A percentile compares a stretch with the other conserved stretches of the same genome.
These are phyloP conservation scores for Russula emetica DNA, from an alignment of 768 basidiomycete species.

Conservation along the genomic window DNA sequence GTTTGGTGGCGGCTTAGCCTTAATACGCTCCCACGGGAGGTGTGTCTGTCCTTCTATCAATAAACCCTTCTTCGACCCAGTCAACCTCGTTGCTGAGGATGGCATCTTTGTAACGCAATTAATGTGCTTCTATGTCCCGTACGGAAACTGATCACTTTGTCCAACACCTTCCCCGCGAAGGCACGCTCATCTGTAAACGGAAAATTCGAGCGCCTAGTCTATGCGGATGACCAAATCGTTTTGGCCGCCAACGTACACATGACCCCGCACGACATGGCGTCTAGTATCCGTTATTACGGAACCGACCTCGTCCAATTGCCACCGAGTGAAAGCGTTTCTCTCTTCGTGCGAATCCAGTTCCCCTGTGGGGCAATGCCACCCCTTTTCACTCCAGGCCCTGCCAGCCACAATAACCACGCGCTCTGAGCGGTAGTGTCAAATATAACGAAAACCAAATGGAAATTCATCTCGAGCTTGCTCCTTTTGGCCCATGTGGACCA, in stretches of 20 bases:
- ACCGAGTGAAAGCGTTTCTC: slow-evolving; percentile 9
- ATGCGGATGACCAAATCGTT: slow-evolving; percentile 2
- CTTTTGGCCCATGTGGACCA: slow-evolving; percentile 11
- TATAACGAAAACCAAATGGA: not conserved
- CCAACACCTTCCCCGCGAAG: slow-evolving; percentile 1
- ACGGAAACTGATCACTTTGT: slow-evolving; percentile 1
- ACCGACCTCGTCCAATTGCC: not conserved
- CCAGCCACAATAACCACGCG: slow-evolving; percentile 11
- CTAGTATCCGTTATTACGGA: slow-evolving; percentile 14
- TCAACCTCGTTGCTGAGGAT: slow-evolving; percentile 14
- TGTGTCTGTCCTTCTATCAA: slow-evolving; percentile 5
- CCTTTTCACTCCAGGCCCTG: slow-evolving; percentile 5
- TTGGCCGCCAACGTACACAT: slow-evolving; percentile 14
- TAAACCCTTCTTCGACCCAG: slow-evolving; percentile 1
- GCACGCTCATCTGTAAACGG: slow-evolving; percentile 2
- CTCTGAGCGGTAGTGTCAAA: not conserved
- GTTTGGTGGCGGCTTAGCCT: slow-evolving; percentile 12
- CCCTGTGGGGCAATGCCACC: slow-evolving; percentile 8
- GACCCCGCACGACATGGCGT: slow-evolving; percentile 4
- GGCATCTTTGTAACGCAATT: slow-evolving; percentile 2
- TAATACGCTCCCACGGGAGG: slow-evolving; percentile 5
- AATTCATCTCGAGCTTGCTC: slow-evolving; percentile 17
- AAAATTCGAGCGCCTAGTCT: not conserved
- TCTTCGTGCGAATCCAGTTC: slow-evolving; percentile 12
- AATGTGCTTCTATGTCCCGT: not conserved